phyloP scores from a whole-genome alignment of 257 asterid genomes.

The Rehmannia glutinosa region DNA sequence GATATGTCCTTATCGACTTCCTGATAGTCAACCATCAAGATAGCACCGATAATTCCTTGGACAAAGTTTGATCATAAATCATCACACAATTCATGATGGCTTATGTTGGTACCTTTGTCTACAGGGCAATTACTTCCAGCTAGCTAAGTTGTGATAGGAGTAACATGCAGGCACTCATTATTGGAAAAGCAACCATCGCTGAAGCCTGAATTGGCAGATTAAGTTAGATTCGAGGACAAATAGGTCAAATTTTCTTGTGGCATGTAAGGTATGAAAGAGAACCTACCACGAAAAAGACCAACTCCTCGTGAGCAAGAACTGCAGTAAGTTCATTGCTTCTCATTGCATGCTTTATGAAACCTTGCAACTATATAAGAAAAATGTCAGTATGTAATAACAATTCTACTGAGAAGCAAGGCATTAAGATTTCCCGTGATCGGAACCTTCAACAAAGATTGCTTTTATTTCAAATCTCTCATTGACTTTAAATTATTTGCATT shows the following conservation, averaged over 20 bases:
- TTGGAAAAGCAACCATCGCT: constrained; percentile 57
- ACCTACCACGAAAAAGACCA: constrained; percentile 67
- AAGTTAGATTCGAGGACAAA: constrained; percentile 8
- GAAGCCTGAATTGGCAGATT: constrained; percentile 56
- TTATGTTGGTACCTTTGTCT: constrained; percentile 15
- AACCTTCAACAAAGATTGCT: background rate
- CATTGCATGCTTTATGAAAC: constrained; percentile 48
- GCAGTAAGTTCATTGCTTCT: constrained; percentile 48
- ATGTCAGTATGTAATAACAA: constrained; percentile 12
- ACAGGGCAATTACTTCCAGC: constrained; percentile 17
- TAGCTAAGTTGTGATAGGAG: constrained; percentile 45
- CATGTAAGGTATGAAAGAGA: background rate
- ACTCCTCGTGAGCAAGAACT: constrained; percentile 68
- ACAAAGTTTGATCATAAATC: background rate
- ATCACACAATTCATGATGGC: background rate
- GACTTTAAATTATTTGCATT: background rate
- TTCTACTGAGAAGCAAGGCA: background rate
- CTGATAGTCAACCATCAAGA: constrained; percentile 5
- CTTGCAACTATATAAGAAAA: constrained; percentile 53
- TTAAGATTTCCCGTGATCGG: background rate
- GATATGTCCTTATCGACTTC: background rate
- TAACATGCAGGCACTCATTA: constrained; percentile 45
- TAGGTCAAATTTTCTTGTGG: background rate
- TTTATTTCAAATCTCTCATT: background rate
- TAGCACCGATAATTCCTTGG: background rate